phyloP scores from a whole-genome alignment of 345 rosid genomes.

The Eucalyptus grandis region DNA sequence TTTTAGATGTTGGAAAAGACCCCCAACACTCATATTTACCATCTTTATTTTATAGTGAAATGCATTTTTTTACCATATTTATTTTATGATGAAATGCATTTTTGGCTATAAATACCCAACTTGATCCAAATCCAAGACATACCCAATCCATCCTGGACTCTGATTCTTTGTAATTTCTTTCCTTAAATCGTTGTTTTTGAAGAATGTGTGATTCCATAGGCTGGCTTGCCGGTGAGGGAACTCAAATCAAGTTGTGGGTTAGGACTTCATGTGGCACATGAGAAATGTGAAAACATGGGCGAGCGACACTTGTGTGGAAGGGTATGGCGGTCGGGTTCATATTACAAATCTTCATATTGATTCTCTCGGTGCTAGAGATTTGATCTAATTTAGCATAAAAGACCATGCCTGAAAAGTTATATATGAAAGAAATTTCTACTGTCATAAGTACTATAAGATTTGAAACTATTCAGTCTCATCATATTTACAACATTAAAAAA shows the following conservation, averaged over 20 bases:
- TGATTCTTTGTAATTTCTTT: neutral
- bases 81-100: neutral
- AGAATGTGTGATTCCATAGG: neutral
- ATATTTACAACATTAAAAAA: neutral
- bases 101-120: neutral
- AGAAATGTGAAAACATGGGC: neutral
- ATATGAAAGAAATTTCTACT: neutral
- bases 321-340: rapidly evolving
- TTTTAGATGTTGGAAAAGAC: neutral
- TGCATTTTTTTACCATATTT: neutral
- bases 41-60: neutral
- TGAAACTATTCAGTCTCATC: neutral
- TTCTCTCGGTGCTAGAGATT: neutral
- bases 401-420: neutral
- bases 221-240: rapidly evolving
- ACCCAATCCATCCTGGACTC: neutral
- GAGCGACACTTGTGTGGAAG: rapidly evolving
- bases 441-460: neutral
- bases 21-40: neutral
- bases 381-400: neutral
- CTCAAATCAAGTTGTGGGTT: neutral
- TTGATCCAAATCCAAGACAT: neutral
- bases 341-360: neutral
- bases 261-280: neutral
- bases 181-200: neutral